Evolutionary conservation across 805 yeast genomes (phyloP), one percentile per base, ranked within the genome.

Genomic region (Myxozyma nipponensis): DNA sequence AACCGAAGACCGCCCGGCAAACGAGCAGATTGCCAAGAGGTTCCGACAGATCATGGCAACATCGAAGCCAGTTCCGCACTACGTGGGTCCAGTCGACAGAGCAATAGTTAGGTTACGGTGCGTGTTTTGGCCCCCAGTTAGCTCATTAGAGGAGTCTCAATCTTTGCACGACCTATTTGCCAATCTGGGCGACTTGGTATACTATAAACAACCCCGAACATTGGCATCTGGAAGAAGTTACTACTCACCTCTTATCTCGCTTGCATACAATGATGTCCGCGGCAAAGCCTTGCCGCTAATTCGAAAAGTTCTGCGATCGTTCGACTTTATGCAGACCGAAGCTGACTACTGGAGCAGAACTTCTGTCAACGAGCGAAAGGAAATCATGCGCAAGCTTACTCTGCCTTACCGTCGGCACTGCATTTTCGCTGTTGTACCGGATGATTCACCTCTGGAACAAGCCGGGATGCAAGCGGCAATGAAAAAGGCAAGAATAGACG

Each of bases 351-450:
- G 45, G 18, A 28, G 21, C 18, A 18, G 24, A 34, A 25, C 23
- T 32, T n/a, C 43, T 17, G 25, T 21, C 24, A 43, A 21, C 43
- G 24, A 22, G 36, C 46, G 24, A 36, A 24, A 22, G 26, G 30
- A 34, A 26, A 10, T 13, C 32, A 22, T 21, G 30, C 7, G 32
- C 13, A 28, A 28, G 13, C 13, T 28, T 9, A 28, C 7, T 28
- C 13, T 28, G 13, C 7, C 40, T n/a, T 9, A 18, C 13, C 7
- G 13, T 9, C 40, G 40, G 23, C 23, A 37, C 7, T 15, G 40
- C 9, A 37, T 37, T 37, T 18, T 37, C 23, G n/a, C 9, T 9
- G 15, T 37, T 18, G 7, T 37, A 21, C 40, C 23, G 23, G 40
- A 37, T 37, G 7, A 7, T 9, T 7, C 15, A 37, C 40, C 40